Evolutionary conservation across 805 yeast species (phyloP).

Genomic region (Teunomyces lycoperdinae): DNA sequence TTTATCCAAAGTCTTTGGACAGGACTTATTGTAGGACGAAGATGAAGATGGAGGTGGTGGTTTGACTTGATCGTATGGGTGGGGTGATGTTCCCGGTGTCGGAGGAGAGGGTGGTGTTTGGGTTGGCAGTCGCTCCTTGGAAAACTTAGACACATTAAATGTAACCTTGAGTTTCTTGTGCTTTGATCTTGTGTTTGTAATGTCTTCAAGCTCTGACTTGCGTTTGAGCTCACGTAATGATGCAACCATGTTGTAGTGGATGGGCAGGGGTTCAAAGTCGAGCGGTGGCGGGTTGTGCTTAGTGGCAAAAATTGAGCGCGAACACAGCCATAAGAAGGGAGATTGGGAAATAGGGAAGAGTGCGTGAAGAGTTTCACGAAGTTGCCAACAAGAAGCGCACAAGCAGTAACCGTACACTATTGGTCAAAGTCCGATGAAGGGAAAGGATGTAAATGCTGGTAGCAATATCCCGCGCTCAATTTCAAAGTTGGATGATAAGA

Average conservation of each 20-base stretch:
- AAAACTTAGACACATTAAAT: conserved; percentile 5
- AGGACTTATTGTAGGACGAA: conserved; percentile 23
- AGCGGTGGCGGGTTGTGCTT: conserved; percentile 3
- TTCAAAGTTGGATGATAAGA: conserved; percentile 3
- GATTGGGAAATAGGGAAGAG: neutral
- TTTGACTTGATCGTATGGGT: neutral
- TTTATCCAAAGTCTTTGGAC: conserved; percentile 12
- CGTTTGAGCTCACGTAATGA: conserved; percentile 32
- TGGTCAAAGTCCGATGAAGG: neutral
- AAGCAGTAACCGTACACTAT: neutral
- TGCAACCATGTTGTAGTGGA: conserved; percentile 28
- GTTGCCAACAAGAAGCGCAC: neutral
- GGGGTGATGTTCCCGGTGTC: conserved; percentile 5
- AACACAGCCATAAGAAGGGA: neutral
- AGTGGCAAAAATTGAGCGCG: neutral
- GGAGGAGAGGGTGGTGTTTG: conserved; percentile 2
- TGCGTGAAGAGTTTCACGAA: neutral
- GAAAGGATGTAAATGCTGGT: neutral
- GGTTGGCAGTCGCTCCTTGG: conserved; percentile 2
- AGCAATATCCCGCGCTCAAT: neutral
- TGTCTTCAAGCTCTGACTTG: conserved; percentile 33
- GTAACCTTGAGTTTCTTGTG: conserved; percentile 23
- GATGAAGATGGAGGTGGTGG: conserved; percentile 15
- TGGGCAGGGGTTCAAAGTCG: conserved; percentile 1
- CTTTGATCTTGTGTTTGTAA: conserved; percentile 14